Percentiles rank a stretch among this genome's conserved stretches.
Conservation (phyloP, 1,284 basidiomycete species). For the Austroboletus niveus region DNA sequence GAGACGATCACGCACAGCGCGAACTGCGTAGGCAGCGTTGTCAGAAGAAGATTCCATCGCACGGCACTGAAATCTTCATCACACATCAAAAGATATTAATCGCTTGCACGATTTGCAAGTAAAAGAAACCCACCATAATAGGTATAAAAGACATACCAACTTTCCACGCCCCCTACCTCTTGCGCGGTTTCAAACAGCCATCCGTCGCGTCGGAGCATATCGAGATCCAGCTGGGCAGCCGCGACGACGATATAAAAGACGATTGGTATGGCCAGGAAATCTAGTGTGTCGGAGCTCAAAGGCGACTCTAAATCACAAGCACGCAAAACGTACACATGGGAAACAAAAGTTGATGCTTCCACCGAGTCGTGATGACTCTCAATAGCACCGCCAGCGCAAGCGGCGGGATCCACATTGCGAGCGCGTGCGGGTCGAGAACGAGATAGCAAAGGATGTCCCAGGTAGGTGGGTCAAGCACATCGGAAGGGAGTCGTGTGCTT, state of each 20-base stretch:
- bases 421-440: slow-evolving; percentile 57
- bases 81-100: background rate
- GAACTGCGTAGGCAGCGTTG: slow-evolving; percentile 79
- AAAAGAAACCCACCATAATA: slow-evolving; percentile 57
- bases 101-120: background rate
- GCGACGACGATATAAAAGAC: slow-evolving; percentile 83
- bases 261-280: slow-evolving; percentile 83
- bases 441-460: slow-evolving; percentile 63
- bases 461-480: slow-evolving; percentile 67
- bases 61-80: slow-evolving; percentile 35
- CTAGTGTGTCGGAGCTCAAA: slow-evolving; percentile 34
- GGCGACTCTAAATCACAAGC: background rate
- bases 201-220: slow-evolving; percentile 59
- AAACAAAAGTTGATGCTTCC: slow-evolving; percentile 89
- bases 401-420: slow-evolving; percentile 76
- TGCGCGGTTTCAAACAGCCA: slow-evolving; percentile 86
- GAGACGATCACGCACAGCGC: slow-evolving; percentile 53
- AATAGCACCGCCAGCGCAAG: slow-evolving; percentile 77
- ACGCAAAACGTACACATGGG: slow-evolving; percentile 66
- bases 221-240: slow-evolving; percentile 63
- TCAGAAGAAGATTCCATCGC: slow-evolving; percentile 65
- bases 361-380: slow-evolving; percentile 78
- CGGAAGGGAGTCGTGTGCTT: slow-evolving; percentile 80
- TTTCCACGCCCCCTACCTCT: slow-evolving; percentile 46
- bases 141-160: slow-evolving; percentile 83